A percentile compares a stretch with the other conserved stretches of the same genome.
phyloP scores from a whole-genome alignment of 345 rosid genomes.

The Pseudoturritis turrita region DNA sequence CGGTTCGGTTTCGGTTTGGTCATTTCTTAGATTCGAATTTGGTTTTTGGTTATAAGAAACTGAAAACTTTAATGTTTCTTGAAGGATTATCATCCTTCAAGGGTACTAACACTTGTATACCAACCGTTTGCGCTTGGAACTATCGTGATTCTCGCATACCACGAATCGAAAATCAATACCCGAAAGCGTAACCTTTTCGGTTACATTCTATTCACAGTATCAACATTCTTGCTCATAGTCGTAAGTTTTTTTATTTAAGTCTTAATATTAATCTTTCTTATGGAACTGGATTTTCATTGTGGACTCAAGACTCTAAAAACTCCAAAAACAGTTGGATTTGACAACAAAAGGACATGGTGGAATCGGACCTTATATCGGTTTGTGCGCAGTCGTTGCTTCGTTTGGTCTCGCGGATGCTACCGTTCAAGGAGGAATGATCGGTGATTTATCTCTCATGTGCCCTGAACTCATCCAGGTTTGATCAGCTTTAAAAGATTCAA shows the following conservation, averaged over 20 bases:
- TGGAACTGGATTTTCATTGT: neutral
- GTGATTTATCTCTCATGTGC: constrained; percentile 80
- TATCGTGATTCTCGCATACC: constrained; percentile 51
- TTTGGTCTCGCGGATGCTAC: constrained; percentile 93
- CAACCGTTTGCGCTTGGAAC: constrained; percentile 77
- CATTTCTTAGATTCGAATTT: neutral
- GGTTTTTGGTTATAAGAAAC: too few species aligned
- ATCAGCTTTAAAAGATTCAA: neutral
- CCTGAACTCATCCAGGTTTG: constrained; percentile 82
- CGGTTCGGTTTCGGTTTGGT: constrained; percentile 36
- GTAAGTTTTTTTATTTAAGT: constrained; percentile 38
- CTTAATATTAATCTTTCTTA: neutral
- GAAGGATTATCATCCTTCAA: constrained; percentile 88
- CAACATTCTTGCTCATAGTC: constrained; percentile 64
- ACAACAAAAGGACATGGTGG: constrained; percentile 81
- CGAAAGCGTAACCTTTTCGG: constrained; percentile 68
- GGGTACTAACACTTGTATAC: constrained; percentile 81
- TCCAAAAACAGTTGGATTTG: constrained; percentile 54
- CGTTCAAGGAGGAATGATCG: constrained; percentile 93
- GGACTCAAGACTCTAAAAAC: neutral
- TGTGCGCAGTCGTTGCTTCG: constrained; percentile 57
- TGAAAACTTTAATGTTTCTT: too few species aligned
- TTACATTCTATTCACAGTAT: constrained; percentile 49
- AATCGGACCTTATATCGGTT: constrained; percentile 58
- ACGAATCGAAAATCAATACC: constrained; percentile 67